Evolutionary conservation across 257 asterid species (phyloP), one percentile per base, ranked within the genome.

Genomic region (Lycium barbarum): DNA sequence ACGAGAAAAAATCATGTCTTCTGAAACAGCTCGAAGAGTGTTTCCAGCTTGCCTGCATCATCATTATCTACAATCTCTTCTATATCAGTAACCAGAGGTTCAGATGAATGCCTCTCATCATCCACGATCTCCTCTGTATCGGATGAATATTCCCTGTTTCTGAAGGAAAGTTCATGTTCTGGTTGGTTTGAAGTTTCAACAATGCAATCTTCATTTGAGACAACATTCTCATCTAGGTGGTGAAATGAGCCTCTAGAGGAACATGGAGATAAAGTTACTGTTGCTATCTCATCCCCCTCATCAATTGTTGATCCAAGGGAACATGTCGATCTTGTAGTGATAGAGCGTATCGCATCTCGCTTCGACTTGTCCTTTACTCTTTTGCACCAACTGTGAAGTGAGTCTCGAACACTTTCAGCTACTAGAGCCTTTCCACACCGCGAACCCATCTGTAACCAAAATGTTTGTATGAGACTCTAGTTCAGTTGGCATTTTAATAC

Each of bases 361-460:
- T 86, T 95, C 14, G 97, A 92, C 85, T 92, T 90, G 49, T 86
- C 91, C 88, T 92, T 94, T 81, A 92, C 99, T 84, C 99, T 91
- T 92, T 92, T 95, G 45, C 98, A 94, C 99, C 98, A 95, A 86
- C 95, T 93, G 82, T 95, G 98, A n/a, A 95, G 87, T 0, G 99
- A 95, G 1, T 91, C 94, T 6, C 98, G 88, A 36, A 94, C 98
- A 47, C 96, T 95, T 82, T 95, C 99, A 4, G 98, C 98, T 0
- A 95, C 90, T 87, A 95, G 65, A 6, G 99, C 98, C 88, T 94
- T 95, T 89, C 90, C 94, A 87, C 91, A 90, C 12, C 93, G 93
- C 4, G 98, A 90, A 43, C 99, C 99, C 99, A 93, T 94, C 98
- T 95, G 81, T 12, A 22, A 55, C 65, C 59, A 67, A 38, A 70